Percentiles rank a stretch among this genome's conserved stretches.
Evolutionary conservation across 768 basidiomycete species (phyloP).

Genomic region (Termitomyces eurrhizus): DNA sequence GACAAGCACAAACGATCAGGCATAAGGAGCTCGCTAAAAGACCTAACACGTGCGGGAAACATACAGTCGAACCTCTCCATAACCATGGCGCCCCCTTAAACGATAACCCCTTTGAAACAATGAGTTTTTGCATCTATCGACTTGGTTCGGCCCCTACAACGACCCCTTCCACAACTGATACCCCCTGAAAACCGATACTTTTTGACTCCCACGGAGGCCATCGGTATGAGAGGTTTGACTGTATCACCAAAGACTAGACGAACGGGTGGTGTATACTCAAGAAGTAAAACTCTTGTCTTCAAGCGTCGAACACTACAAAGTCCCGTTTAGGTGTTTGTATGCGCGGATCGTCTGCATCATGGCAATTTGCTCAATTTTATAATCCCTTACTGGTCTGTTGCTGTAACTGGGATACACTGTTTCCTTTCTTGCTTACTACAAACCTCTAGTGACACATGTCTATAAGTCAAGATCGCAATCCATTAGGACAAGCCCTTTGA

Average conservation of each 20-base stretch:
- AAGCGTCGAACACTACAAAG: not conserved
- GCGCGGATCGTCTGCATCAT: not conserved
- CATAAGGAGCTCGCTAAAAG: not conserved
- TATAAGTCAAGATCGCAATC: not conserved
- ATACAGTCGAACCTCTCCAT: too few relatives aligned
- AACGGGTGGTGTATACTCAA: conserved; percentile 60
- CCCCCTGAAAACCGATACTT: too few relatives aligned
- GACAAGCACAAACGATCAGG: not conserved
- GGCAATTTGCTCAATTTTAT: not conserved
- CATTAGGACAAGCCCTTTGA: not conserved
- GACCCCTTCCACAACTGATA: too few relatives aligned
- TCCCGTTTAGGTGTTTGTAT: not conserved
- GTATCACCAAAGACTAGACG: conserved; percentile 16
- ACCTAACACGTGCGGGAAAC: not conserved
- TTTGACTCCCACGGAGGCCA: too few relatives aligned
- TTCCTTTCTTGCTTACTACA: not conserved
- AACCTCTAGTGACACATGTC: not conserved
- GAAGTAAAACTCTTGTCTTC: not conserved
- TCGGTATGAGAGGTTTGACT: too few relatives aligned
- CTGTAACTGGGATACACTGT: not conserved
- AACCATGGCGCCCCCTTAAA: too few relatives aligned
- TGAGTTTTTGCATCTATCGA: too few relatives aligned
- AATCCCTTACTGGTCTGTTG: not conserved
- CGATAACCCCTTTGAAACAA: too few relatives aligned
- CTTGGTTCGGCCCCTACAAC: too few relatives aligned